These are phyloP conservation scores for Paxillus rubicundulus DNA, from an alignment of 768 basidiomycete species.

Conservation along the genomic window DNA sequence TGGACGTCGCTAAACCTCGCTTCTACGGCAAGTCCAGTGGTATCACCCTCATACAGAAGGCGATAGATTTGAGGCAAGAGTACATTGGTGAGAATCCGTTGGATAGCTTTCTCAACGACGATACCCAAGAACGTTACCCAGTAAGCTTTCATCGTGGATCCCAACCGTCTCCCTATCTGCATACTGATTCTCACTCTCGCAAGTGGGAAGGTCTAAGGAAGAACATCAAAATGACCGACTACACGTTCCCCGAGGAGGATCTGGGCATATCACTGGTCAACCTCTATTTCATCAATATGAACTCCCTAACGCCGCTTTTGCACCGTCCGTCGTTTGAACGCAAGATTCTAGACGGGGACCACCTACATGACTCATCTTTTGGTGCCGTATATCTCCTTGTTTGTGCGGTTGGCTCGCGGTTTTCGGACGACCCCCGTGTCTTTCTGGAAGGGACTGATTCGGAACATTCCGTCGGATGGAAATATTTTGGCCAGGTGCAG, in stretches of 20 bases:
- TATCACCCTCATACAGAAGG: constrained; percentile 41
- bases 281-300: constrained; percentile 59
- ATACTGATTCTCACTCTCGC: no score
- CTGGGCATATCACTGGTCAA: constrained; percentile 54
- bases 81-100: constrained; percentile 40
- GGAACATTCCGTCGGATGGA: constrained; percentile 51
- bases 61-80: constrained; percentile 59
- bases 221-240: constrained; percentile 23
- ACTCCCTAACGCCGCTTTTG: constrained; percentile 62
- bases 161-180: no score
- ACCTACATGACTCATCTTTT: constrained; percentile 52
- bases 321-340: constrained; percentile 69
- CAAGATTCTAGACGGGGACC: constrained; percentile 45
- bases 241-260: constrained; percentile 48
- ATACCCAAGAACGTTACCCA: constrained; percentile 24
- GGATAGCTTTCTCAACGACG: constrained; percentile 8
- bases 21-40: constrained; percentile 44
- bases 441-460: constrained; percentile 37
- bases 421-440: constrained; percentile 55
- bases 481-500: constrained; percentile 51
- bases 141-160: constrained; percentile 19
- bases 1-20: constrained; percentile 12
- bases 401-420: constrained; percentile 64
- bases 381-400: constrained; percentile 61
- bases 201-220: no score